A percentile compares a stretch with the other conserved stretches of the same genome.
These are phyloP conservation scores for Physcomitrium patens DNA, from an alignment of 225 moss, liverwort and hornwort genomes.

Conservation along the genomic window DNA sequence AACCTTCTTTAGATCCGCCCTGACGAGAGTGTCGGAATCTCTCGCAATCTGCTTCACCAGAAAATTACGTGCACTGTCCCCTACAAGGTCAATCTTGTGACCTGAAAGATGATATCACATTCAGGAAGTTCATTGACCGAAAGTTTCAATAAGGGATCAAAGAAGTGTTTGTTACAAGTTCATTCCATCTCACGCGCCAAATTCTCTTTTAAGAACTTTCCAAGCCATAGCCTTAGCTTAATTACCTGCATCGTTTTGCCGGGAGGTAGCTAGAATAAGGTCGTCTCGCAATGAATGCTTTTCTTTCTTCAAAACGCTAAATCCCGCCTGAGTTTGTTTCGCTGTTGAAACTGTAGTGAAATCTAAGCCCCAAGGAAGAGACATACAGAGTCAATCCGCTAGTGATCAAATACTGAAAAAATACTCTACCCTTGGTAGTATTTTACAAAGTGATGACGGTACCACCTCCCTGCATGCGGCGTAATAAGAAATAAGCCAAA, in stretches of 20 bases:
- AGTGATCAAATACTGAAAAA: not conserved
- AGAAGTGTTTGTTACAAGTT: not conserved
- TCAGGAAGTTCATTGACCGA: too few relatives aligned
- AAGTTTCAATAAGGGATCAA: not conserved
- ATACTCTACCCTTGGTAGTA: not conserved
- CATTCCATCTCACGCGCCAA: not conserved
- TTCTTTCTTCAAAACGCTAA: constrained; percentile 40
- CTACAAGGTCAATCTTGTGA: constrained; percentile 66
- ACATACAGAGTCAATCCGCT: not conserved
- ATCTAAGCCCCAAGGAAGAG: not conserved
- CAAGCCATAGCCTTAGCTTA: not conserved
- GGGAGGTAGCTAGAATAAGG: constrained; percentile 55
- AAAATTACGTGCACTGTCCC: constrained; percentile 74
- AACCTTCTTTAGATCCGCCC: constrained; percentile 62
- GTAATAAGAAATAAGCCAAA: not conserved
- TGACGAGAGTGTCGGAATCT: constrained; percentile 68
- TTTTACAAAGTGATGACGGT: not conserved
- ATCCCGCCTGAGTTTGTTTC: constrained; percentile 35
- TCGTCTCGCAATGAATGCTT: constrained; percentile 57
- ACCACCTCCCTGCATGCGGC: not conserved
- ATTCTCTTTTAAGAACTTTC: not conserved
- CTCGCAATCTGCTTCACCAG: constrained; percentile 66
- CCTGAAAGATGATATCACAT: constrained; percentile 36
- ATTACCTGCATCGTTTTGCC: constrained; percentile 48
- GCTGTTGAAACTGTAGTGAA: constrained; percentile 22